Evolutionary conservation across 179 eudicot genomes (phyloP).

Genomic region (Camellia oleifera): DNA sequence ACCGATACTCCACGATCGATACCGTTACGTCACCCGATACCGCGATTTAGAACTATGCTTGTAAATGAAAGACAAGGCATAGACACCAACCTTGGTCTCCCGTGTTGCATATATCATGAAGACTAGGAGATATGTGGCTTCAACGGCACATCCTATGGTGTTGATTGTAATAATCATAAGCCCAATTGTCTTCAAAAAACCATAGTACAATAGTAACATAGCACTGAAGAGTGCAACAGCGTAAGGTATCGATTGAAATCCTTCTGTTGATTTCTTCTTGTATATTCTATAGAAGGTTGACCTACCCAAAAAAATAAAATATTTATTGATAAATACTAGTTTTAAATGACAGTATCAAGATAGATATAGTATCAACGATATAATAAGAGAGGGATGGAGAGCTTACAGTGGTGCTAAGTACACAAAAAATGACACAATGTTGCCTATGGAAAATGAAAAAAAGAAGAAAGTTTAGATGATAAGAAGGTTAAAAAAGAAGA

Average conservation of each 20-base stretch:
- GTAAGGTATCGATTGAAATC: conserved; percentile 72
- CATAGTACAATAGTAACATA: conserved; percentile 72
- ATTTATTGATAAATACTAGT: background rate
- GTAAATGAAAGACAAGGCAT: too few species aligned
- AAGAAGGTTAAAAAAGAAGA: background rate
- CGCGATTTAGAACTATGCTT: too few species aligned
- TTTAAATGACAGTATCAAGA: too few species aligned
- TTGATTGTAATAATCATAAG: conserved; percentile 64
- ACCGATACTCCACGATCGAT: too few species aligned
- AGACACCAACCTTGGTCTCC: conserved; percentile 42
- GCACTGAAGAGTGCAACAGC: conserved; percentile 80
- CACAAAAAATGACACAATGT: conserved; percentile 64
- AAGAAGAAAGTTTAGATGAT: background rate
- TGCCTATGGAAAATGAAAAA: conserved; percentile 27
- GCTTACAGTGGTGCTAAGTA: conserved; percentile 65
- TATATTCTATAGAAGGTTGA: conserved; percentile 69
- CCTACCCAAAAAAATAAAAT: conserved; percentile 29
- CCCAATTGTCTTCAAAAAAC: conserved; percentile 46
- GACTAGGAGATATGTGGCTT: conserved; percentile 45
- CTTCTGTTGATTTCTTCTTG: conserved; percentile 77
- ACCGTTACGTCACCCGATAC: too few species aligned
- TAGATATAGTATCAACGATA: too few species aligned
- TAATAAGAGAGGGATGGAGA: conserved; percentile 17
- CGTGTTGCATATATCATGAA: conserved; percentile 68
- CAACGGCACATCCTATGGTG: conserved; percentile 51